Evolutionary conservation across 345 rosid genomes (phyloP).

Genomic region (Pugionium cornutum): DNA sequence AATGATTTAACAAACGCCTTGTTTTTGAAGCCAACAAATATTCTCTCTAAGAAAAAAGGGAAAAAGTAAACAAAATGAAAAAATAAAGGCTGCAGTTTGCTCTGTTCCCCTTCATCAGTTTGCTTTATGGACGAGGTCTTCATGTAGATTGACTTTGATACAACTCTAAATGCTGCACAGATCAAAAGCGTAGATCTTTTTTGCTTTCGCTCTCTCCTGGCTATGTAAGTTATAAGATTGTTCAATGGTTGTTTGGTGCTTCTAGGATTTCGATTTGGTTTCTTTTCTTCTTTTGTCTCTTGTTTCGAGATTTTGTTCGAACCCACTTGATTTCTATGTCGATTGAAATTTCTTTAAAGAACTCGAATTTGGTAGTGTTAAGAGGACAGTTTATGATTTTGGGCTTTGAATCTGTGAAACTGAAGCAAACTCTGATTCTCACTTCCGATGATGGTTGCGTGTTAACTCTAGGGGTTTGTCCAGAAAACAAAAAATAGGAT

Average conservation of each 20-base stretch:
- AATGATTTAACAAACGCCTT: constrained; percentile 14
- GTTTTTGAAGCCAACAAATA: constrained; percentile 32
- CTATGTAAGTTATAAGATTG: not conserved
- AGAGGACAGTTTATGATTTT: constrained; percentile 15
- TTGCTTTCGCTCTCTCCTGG: not conserved
- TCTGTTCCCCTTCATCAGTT: constrained; percentile 30
- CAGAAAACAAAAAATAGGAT: not conserved
- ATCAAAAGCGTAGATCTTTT: constrained; percentile 14
- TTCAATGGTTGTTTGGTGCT: constrained; percentile 23
- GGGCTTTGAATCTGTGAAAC: constrained; percentile 23
- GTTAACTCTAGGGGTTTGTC: not conserved
- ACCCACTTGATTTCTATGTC: constrained; percentile 21
- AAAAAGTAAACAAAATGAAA: not conserved
- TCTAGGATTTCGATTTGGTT: constrained; percentile 25
- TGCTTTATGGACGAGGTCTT: constrained; percentile 38
- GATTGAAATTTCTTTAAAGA: no score
- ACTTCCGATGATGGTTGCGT: not conserved
- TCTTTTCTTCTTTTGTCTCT: not conserved
- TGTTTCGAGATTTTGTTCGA: constrained; percentile 6
- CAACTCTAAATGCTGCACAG: not conserved
- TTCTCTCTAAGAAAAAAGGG: constrained; percentile 7
- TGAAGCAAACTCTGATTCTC: not conserved
- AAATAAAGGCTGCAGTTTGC: constrained; percentile 27
- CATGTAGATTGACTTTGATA: constrained; percentile 29
- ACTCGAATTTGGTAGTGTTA: not conserved